These are phyloP conservation scores for Coniferiporia weirii DNA, from an alignment of 1,284 basidiomycete genomes.

Conservation along the genomic window DNA sequence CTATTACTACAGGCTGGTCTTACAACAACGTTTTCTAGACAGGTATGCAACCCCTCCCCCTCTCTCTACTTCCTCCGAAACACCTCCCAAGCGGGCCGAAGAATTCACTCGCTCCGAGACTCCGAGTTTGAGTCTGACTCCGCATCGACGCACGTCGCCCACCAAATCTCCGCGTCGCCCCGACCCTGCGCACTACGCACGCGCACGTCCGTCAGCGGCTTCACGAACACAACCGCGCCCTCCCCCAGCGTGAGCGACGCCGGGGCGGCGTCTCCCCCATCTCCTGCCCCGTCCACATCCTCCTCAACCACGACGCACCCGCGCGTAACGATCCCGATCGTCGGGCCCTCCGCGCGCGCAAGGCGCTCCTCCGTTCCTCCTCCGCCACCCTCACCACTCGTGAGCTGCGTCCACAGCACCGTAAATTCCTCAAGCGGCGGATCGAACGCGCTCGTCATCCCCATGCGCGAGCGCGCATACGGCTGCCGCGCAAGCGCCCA, in stretches of 20 bases:
- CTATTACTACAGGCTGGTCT: no score
- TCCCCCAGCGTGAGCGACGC: constrained; percentile 3
- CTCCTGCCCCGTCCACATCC: constrained; percentile 3
- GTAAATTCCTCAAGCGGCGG: constrained; percentile 23
- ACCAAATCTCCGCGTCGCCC: constrained; percentile 18
- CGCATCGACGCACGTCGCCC: constrained; percentile 17
- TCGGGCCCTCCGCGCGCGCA: constrained; percentile 16
- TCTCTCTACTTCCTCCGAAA: no score
- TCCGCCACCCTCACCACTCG: background rate
- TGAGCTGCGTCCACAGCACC: constrained; percentile 20
- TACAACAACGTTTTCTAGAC: no score
- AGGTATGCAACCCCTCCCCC: no score
- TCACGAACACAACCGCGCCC: constrained; percentile 19
- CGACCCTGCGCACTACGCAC: background rate
- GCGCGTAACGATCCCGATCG: constrained; percentile 20
- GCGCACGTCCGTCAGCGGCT: constrained; percentile 13
- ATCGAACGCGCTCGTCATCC: constrained; percentile 17
- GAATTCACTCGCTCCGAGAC: no score
- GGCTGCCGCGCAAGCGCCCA: constrained; percentile 17
- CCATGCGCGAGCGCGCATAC: constrained; percentile 13
- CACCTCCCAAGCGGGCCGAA: no score
- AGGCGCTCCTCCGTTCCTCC: constrained; percentile 9
- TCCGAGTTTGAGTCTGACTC: no score
- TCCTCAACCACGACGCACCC: constrained; percentile 12
- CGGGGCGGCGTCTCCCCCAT: background rate